Conservation (phyloP, 345 rosid species). For the Brassica rapa region DNA sequence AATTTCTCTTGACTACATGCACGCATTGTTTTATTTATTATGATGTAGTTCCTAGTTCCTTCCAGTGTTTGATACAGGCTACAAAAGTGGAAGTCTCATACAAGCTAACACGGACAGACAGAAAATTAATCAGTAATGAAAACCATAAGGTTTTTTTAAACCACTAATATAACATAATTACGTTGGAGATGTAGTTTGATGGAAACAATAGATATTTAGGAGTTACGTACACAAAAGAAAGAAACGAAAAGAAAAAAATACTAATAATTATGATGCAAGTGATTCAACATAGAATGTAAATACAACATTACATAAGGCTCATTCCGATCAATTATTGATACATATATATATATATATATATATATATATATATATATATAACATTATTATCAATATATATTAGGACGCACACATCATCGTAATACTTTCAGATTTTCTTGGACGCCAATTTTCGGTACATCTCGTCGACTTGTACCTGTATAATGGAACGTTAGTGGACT, state of each 20-base stretch:
- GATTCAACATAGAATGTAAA: slow-evolving; percentile 14
- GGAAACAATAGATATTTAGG: background rate
- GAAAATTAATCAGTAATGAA: background rate
- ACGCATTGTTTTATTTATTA: background rate
- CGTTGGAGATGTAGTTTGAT: background rate
- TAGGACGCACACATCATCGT: slow-evolving; percentile 19
- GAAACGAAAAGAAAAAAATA: background rate
- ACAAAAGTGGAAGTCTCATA: background rate
- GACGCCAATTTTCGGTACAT: slow-evolving; percentile 54
- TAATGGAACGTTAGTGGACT: background rate
- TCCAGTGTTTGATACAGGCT: background rate
- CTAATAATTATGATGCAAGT: background rate
- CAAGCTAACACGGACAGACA: background rate
- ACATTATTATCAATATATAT: slow-evolving; percentile 9
- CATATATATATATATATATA: background rate
- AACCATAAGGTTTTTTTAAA: background rate
- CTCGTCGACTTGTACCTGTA: slow-evolving; percentile 64
- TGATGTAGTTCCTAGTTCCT: background rate
- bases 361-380: background rate
- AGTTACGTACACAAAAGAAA: background rate
- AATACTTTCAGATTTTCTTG: slow-evolving; percentile 29
- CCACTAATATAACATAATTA: background rate
- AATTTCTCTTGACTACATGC: background rate
- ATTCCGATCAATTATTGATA: slow-evolving; percentile 4
- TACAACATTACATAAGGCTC: slow-evolving; percentile 19